Percentiles rank a stretch among this genome's conserved stretches.
These are phyloP conservation scores for Echeveria elegans DNA, from an alignment of 164 flowering plant species.

Conservation along the genomic window DNA sequence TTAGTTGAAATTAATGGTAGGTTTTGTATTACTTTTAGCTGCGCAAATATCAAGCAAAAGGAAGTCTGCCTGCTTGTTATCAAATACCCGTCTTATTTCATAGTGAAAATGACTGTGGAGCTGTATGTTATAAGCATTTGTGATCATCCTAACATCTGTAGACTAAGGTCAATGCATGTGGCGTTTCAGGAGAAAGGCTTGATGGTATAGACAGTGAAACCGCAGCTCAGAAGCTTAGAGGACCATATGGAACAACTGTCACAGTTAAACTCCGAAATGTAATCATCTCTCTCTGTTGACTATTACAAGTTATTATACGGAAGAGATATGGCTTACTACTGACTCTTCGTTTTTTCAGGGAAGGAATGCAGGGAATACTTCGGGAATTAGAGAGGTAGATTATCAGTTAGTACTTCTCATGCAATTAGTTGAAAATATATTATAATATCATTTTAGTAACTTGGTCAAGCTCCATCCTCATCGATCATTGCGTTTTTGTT, in stretches of 20 bases:
- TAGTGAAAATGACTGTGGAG: neutral
- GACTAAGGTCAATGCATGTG: conserved; percentile 2
- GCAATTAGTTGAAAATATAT: neutral
- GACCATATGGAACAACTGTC: conserved; percentile 77
- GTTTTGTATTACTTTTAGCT: conserved; percentile 2
- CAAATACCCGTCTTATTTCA: neutral
- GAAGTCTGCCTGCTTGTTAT: neutral
- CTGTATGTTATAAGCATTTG: neutral
- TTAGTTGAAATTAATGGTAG: conserved; percentile 83
- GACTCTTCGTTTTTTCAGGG: conserved; percentile 33
- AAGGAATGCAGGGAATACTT: conserved; percentile 23
- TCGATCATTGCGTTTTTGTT: neutral
- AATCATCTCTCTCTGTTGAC: conserved; percentile 13
- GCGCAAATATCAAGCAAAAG: neutral
- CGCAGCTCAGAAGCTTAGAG: conserved; percentile 91
- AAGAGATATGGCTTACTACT: neutral
- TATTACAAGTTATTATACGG: neutral
- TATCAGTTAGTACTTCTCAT: neutral
- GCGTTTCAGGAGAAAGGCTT: conserved; percentile 62
- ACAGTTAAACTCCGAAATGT: conserved; percentile 67
- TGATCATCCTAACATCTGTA: neutral
- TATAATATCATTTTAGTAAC: neutral
- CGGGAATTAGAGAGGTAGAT: conserved; percentile 65
- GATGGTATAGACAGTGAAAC: conserved; percentile 77
- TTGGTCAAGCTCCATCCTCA: neutral